A percentile compares a stretch with the other conserved stretches of the same genome.
phyloP scores from a whole-genome alignment of 73 alveolate genomes.

The Tetrahymena thermophila region DNA sequence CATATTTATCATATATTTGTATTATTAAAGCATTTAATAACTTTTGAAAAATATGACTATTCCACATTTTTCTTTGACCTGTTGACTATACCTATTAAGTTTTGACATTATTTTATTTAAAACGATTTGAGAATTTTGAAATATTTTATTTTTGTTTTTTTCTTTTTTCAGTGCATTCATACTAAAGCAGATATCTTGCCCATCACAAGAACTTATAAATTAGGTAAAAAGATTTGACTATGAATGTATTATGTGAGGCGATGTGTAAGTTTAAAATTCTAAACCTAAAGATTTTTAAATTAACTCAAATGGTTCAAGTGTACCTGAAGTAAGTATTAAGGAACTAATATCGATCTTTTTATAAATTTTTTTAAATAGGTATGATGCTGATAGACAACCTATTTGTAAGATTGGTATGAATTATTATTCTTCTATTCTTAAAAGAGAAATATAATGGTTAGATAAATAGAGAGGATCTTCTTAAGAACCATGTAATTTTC shows the following conservation, averaged over 20 bases:
- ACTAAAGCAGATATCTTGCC: neutral
- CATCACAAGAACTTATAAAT: neutral
- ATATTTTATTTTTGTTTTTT: too few relatives aligned
- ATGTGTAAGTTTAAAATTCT: neutral
- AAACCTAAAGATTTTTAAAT: too few relatives aligned
- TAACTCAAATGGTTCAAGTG: neutral
- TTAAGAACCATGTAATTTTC: neutral
- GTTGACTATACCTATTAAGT: neutral
- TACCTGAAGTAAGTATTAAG: neutral
- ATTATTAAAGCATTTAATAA: neutral
- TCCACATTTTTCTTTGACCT: neutral
- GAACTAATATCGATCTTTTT: neutral
- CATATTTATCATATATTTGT: neutral
- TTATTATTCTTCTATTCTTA: neutral
- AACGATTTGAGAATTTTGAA: neutral
- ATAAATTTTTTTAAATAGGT: neutral
- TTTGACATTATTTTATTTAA: neutral
- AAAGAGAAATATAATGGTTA: neutral
- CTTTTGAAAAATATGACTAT: neutral
- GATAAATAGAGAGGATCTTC: neutral
- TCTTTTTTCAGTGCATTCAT: neutral
- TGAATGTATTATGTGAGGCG: neutral
- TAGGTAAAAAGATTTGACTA: neutral
- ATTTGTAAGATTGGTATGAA: neutral
- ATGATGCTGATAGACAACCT: neutral